Base-by-base conservation (phyloP, 169 alveolate genomes). In the Eimeria sp. region DNA sequence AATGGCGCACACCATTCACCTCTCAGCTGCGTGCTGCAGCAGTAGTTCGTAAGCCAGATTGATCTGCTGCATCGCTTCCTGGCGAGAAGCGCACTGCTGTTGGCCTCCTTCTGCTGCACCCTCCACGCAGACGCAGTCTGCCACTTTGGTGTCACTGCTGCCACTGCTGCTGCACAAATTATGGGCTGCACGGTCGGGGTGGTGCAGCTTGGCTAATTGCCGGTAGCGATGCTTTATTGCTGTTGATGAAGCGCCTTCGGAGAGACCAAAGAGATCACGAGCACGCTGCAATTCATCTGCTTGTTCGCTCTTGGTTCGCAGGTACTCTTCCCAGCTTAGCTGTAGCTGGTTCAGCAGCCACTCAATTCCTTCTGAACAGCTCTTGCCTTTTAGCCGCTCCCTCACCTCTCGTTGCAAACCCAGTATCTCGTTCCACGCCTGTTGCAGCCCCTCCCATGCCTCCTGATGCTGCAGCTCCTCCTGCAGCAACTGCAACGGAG, bases 21-120 rank as follows among this genome's bases (percentile, higher is more conserved):
- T 9, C 3, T 70, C 61, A 10, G 54, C 63, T 70, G 92, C 92
- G 43, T 84, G 92, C 78, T 61, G 72, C 92, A 84, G 92, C 92
- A 84, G 80, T 78, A 84, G 14, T 43, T 84, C 92, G 92, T 84
- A 84, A 2, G 92, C 92, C 54, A 58, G n/a, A 40, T 84, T 84
- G 14, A 84, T 84, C 49, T 84, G 61, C 92, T 84, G 92, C 92
- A 84, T 84, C 58, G 70, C 16, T 13, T 84, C 92, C 16, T 84
- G 92, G 47, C 80, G 51, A 30, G 75, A 40, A 2, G 20, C 9
- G 80, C 78, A 84, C 43, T 84, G 54, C 11, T 7, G n/a, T 40
- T 22, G 75, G 5, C 61, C 57, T 34, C 27, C 80, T 47, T 16
- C 80, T 43, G 86, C 61, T 14, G 58, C 86, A 5, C 86, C 61